phyloP scores from a whole-genome alignment of 495 filamentous ascomycete species.

The Saxispiralis lemnorum region DNA sequence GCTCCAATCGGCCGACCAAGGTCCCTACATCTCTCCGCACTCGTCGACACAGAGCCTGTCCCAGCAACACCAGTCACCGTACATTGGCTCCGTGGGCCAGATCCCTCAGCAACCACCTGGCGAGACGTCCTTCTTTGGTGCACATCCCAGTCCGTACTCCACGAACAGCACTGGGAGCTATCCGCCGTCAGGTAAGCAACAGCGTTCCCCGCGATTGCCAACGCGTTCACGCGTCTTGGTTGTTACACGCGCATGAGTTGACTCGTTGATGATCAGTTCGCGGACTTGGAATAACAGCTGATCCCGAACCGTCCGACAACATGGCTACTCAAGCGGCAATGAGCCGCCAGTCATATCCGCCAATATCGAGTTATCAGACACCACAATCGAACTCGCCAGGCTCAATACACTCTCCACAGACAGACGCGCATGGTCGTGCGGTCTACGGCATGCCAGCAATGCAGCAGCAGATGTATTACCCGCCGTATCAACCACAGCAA shows the following conservation, averaged over 20 bases:
- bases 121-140: slow-evolving; percentile 24
- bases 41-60: slow-evolving; percentile 19
- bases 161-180: slow-evolving; percentile 26
- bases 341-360: slow-evolving; percentile 64
- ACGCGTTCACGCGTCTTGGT: neutral
- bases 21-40: slow-evolving; percentile 26
- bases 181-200: slow-evolving; percentile 24
- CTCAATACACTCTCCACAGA: slow-evolving; percentile 84
- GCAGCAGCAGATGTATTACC: slow-evolving; percentile 59
- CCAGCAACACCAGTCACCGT: slow-evolving; percentile 26
- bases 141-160: slow-evolving; percentile 27
- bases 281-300: slow-evolving; percentile 7
- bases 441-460: slow-evolving; percentile 69
- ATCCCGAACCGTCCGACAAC: slow-evolving; percentile 52
- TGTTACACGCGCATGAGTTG: neutral
- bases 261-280: neutral
- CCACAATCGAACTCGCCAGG: slow-evolving; percentile 90
- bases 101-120: slow-evolving; percentile 19
- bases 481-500: slow-evolving; percentile 33
- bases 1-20: slow-evolving; percentile 19
- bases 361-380: slow-evolving; percentile 67
- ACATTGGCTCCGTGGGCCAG: slow-evolving; percentile 21
- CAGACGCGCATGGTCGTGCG: slow-evolving; percentile 67
- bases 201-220: neutral
- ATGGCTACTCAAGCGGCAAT: slow-evolving; percentile 80